phyloP scores from a whole-genome alignment of 306 rosid species.

The Gynostemma pentaphyllum region DNA sequence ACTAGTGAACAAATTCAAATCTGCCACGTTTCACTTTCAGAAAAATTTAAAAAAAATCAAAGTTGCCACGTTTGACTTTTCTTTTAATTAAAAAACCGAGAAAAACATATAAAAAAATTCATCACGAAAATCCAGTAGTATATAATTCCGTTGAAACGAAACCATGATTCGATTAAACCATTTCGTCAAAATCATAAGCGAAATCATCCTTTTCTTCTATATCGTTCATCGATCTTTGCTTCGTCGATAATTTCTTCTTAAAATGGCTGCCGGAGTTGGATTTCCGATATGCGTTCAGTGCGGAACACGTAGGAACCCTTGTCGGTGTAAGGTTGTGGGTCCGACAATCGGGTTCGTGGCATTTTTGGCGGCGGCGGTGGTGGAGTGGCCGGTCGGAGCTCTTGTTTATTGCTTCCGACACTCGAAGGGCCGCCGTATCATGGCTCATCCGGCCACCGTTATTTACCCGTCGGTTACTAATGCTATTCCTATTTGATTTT shows the following conservation, averaged over 20 bases:
- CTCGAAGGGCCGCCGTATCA: slow-evolving; percentile 65
- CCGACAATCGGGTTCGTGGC: slow-evolving; percentile 64
- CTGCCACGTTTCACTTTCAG: too few relatives aligned
- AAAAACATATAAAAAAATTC: too few relatives aligned
- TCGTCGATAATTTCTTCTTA: background rate
- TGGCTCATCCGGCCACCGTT: slow-evolving; percentile 59
- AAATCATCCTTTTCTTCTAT: background rate
- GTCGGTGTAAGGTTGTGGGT: slow-evolving; percentile 79
- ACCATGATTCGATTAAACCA: background rate
- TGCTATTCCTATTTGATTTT: slow-evolving; percentile 38
- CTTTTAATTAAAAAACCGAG: too few relatives aligned
- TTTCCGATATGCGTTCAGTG: slow-evolving; percentile 56
- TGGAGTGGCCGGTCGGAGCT: slow-evolving; percentile 85
- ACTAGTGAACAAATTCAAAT: too few relatives aligned
- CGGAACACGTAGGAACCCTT: slow-evolving; percentile 57
- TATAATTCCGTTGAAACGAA: too few relatives aligned
- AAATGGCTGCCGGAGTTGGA: slow-evolving; percentile 13
- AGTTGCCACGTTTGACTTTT: too few relatives aligned
- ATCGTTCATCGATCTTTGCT: background rate
- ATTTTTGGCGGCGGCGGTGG: slow-evolving; percentile 40
- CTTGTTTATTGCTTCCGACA: slow-evolving; percentile 42
- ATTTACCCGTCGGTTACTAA: slow-evolving; percentile 48
- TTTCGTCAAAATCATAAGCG: background rate
- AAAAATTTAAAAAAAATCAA: too few relatives aligned
- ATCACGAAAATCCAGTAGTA: too few relatives aligned